Evolutionary conservation across 768 basidiomycete genomes (phyloP).

Genomic region (Chalciporus pseudorubinellus): DNA sequence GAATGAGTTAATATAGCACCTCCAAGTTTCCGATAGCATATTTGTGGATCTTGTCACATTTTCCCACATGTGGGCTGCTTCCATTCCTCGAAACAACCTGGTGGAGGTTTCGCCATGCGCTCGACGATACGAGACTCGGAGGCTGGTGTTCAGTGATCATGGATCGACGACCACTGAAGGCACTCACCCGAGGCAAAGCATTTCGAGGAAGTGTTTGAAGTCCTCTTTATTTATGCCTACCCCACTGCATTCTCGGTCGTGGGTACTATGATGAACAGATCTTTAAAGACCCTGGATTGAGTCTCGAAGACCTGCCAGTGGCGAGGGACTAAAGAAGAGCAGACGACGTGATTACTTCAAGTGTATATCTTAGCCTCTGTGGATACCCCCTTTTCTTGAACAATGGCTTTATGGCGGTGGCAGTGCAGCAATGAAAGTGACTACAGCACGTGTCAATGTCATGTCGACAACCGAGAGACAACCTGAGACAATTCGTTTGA

Average conservation of each 20-base stretch:
- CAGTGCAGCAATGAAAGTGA: constrained; percentile 10
- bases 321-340: constrained; percentile 15
- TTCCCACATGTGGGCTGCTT: constrained; percentile 39
- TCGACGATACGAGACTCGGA: not conserved
- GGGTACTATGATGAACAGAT: constrained; percentile 28
- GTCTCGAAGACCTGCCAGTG: constrained; percentile 19
- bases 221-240: constrained; percentile 11
- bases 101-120: too few relatives aligned
- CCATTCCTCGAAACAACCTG: constrained; percentile 26
- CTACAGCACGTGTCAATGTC: constrained; percentile 15
- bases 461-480: too few relatives aligned
- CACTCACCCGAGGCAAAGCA: constrained; percentile 20
- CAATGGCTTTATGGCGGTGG: constrained; percentile 10
- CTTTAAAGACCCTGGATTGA: constrained; percentile 25
- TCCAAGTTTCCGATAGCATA: constrained; percentile 30
- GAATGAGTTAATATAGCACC: constrained; percentile 25
- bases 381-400: not conserved
- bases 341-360: too few relatives aligned
- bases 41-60: constrained; percentile 30
- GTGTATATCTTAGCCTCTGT: too few relatives aligned
- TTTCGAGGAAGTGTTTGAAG: constrained; percentile 22
- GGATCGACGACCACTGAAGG: not conserved
- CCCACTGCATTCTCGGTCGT: constrained; percentile 15
- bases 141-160: not conserved
- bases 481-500: not conserved